Evolutionary conservation across 2,329 filamentous ascomycete species (phyloP).

Genomic region (Ceratocystis variospora): DNA sequence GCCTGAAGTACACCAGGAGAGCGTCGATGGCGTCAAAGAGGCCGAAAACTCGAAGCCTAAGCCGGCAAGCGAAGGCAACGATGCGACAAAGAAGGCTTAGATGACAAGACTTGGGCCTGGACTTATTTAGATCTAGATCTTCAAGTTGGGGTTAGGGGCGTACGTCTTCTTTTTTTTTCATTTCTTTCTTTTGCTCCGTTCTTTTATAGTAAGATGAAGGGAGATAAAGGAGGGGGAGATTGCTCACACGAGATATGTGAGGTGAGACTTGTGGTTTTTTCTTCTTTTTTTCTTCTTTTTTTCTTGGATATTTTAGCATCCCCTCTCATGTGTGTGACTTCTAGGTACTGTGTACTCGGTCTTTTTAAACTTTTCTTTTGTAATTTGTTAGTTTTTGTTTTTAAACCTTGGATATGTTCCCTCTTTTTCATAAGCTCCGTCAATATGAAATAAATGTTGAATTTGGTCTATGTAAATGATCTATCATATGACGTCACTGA

Average conservation of each 20-base stretch:
- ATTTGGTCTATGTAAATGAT: background rate
- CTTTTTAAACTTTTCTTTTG: background rate
- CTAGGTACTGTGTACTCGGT: background rate
- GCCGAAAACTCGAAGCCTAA: constrained; percentile 42
- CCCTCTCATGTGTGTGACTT: background rate
- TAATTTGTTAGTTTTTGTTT: constrained; percentile 1
- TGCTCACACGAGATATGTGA: background rate
- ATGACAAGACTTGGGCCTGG: background rate
- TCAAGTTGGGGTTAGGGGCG: too few species aligned
- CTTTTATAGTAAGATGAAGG: background rate
- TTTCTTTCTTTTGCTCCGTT: background rate
- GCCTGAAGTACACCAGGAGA: constrained; percentile 28
- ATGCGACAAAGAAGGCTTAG: constrained; percentile 33
- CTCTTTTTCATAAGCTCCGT: background rate
- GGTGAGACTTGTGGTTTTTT: background rate
- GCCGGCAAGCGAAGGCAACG: constrained; percentile 49
- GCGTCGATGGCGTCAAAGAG: constrained; percentile 47
- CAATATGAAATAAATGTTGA: background rate
- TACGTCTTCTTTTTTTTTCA: background rate
- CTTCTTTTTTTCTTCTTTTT: background rate
- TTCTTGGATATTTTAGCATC: background rate
- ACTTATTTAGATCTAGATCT: background rate
- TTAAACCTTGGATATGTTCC: background rate
- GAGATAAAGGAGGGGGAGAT: background rate
- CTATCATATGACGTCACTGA: background rate